Evolutionary conservation across 2,329 filamentous ascomycete species (phyloP).

Genomic region (Cryphonectria japonica): DNA sequence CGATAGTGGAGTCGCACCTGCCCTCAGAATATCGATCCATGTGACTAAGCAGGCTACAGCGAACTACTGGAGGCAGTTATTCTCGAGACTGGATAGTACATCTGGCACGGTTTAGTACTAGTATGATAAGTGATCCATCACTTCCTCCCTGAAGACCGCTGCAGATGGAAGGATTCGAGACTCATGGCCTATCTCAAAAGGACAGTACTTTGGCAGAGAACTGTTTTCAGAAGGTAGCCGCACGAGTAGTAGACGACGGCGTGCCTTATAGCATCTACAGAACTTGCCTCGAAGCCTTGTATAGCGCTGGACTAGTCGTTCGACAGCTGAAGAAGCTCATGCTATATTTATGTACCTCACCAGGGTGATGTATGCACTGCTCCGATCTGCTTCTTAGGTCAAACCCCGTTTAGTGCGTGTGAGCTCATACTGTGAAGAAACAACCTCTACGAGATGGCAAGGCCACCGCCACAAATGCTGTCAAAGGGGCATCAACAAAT

Average conservation of each 20-base stretch:
- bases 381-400: neutral
- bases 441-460: neutral
- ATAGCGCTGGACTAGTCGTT: neutral
- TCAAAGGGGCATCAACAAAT: neutral
- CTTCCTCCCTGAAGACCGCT: neutral
- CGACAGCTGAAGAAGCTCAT: neutral
- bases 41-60: slow-evolving; percentile 1
- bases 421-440: too few species aligned
- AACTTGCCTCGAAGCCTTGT: neutral
- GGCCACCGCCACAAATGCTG: neutral
- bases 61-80: too few species aligned
- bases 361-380: neutral
- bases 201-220: neutral
- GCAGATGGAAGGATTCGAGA: too few species aligned
- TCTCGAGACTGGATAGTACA: too few species aligned
- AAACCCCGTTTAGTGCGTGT: too few species aligned
- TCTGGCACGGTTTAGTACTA: too few species aligned
- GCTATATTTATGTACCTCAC: neutral
- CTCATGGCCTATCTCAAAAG: too few species aligned
- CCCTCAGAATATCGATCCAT: neutral
- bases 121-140: neutral
- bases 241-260: neutral
- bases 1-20: too few species aligned
- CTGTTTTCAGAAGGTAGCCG: neutral
- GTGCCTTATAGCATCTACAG: neutral